Evolutionary conservation across 306 rosid genomes (phyloP).

Genomic region (Trifolium fragiferum): DNA sequence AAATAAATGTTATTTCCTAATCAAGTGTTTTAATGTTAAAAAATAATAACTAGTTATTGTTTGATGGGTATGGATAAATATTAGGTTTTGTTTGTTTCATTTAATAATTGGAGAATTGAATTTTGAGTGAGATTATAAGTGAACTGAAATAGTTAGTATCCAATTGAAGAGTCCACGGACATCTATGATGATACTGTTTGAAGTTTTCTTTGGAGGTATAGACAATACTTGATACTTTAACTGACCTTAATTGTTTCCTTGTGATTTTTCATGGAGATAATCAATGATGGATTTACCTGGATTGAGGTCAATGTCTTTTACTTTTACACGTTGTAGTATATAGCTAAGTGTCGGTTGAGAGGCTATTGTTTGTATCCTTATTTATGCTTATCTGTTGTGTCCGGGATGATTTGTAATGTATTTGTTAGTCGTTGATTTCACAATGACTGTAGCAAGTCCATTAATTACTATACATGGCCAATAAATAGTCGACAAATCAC

Average conservation of each 20-base stretch:
- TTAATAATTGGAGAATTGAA: background rate
- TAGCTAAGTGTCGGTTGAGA: background rate
- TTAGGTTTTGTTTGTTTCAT: background rate
- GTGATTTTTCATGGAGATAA: background rate
- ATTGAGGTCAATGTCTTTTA: background rate
- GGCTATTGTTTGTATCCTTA: background rate
- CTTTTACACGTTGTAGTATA: background rate
- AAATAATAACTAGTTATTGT: background rate
- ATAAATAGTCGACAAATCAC: background rate
- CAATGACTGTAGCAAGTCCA: background rate
- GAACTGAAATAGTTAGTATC: conserved; percentile 3
- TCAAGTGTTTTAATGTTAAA: background rate
- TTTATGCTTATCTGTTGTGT: background rate
- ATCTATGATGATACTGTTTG: conserved; percentile 1
- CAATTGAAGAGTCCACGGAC: background rate
- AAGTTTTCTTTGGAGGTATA: background rate
- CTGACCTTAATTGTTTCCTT: background rate
- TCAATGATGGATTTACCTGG: background rate
- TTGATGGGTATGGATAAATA: conserved; percentile 6
- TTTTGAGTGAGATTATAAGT: background rate
- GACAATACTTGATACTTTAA: background rate
- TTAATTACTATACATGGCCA: background rate
- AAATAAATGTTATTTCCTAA: background rate
- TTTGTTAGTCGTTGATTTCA: background rate
- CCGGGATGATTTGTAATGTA: background rate